Evolutionary conservation across 805 yeast genomes (phyloP), one percentile per base, ranked within the genome.

Genomic region (Naumovozyma castellii): DNA sequence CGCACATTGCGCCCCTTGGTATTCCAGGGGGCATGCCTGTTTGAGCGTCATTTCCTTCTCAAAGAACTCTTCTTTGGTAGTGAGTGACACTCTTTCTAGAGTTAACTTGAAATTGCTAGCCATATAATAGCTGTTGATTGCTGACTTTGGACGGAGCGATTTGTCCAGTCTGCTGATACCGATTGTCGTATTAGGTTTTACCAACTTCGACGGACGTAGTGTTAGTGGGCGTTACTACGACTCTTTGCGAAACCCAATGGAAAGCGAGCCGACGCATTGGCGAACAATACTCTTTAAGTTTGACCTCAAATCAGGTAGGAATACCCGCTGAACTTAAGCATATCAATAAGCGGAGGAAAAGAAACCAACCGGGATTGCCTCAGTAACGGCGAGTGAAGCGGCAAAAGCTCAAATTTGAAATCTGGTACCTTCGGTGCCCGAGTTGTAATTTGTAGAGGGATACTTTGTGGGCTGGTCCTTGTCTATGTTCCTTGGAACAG

Each of bases 351-450:
- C 67, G 67, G 66, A 61, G 67, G 67, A 63, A 62, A 64, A 63
- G 68, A 64, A 64, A 62, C 67, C 65, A 62, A 63, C 66, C 55
- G 66, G 67, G 66, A 61, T 63, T 64, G 64, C 67, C 66, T 56
- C 52, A 62, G 66, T 62, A 61, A 60, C 67, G 66, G 67, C 65
- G 65, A 63, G 67, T 58, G 68, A 62, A 61, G 53, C 53, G 53
- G 53, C 51, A 49, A 49, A 49, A 64, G 66, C 66, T 60, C 67
- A 64, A 61, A 59, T 62, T 64, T 64, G 67, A 61, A 64, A 64
- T 59, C 65, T 57, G 58, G 64, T 58, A 50, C 56, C 56, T 56
- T 57, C 51, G 55, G 61, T 49, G 65, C 52, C 56, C 61, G 63
- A 58, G 63, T 59, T 61, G 64, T 61, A 60, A 61, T 62, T 61